Base-by-base conservation (phyloP, 225 moss, liverwort and hornwort genomes). In the Marchantia polymorpha region DNA sequence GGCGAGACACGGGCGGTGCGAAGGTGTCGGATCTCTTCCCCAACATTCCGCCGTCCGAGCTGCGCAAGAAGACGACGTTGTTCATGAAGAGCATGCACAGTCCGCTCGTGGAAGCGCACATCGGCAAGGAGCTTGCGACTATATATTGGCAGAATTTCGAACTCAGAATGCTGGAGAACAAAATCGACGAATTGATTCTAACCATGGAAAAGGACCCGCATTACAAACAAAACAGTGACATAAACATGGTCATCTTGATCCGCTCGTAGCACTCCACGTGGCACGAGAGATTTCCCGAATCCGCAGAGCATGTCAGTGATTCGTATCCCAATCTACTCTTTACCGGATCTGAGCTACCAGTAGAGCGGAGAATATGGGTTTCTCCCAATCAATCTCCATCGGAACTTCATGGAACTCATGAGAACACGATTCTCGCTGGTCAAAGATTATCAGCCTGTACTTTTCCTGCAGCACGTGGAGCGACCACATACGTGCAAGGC, bases 81-180 rank as follows among this genome's bases (percentile, higher is more conserved):
- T 70, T 48, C 48, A 70, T 70, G 47, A 70, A 70, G 48, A 70
- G 70, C 19, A 17, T 70, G 47, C 70, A 70, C 48, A 49, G 26
- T 15, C 70, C 70, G 70, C 70, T 70, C 25, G 70, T 70, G 30
- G 70, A 70, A 70, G 70, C 70, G 22, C 70, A 70, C 39, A 70
- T 70, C 20, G 70, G 70, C 30, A 70, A 47, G 70, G 70, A 70
- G 49, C 70, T 70, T 47, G 70, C 70, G 4, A 7, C 20, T 49
- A 10, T 70, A 6, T 70, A 47, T 48, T 70, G 70, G 70, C 22
- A 70, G 20, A 47, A 70, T 22, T 17, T 70, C 46, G 70, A 70
- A 49, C 19, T 70, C 16, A 48, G 49, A 48, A 47, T 70, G 70
- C 8, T 49, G 70, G 70, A 47, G 48, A 70, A 49, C 20, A 70